Conservation (phyloP, 345 rosid species). For the Populus pruinosa region DNA sequence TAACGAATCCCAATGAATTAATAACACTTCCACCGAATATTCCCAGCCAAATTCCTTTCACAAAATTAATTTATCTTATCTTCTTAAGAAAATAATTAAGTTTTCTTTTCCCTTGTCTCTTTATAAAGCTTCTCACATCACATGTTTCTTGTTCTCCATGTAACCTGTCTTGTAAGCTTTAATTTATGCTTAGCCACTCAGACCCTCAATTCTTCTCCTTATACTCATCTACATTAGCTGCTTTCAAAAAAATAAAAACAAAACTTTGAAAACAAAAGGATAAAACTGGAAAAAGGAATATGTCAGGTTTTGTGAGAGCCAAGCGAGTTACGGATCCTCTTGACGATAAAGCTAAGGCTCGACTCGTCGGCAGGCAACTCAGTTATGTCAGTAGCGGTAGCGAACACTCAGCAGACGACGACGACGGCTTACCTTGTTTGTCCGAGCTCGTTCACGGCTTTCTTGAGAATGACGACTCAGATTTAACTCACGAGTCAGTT, state of each 20-base stretch:
- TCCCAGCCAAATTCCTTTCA: slow-evolving; percentile 24
- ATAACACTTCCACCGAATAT: slow-evolving; percentile 29
- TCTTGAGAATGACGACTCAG: slow-evolving; percentile 46
- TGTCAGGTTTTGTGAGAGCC: slow-evolving; percentile 35
- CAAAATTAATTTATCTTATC: not conserved
- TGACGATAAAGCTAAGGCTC: slow-evolving; percentile 57
- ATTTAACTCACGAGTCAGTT: not conserved
- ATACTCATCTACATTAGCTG: not conserved
- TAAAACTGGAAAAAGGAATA: not conserved
- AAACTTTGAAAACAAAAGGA: not conserved
- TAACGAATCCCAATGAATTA: not conserved
- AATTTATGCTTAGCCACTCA: not conserved
- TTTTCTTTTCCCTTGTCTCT: not conserved
- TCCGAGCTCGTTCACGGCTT: slow-evolving; percentile 76
- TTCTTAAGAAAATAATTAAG: not conserved
- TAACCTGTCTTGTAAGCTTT: not conserved
- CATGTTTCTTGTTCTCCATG: not conserved
- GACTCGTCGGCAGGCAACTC: slow-evolving; percentile 40
- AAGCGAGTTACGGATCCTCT: slow-evolving; percentile 64
- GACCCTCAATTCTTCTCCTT: not conserved
- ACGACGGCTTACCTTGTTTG: slow-evolving; percentile 59
- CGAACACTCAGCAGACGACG: slow-evolving; percentile 60
- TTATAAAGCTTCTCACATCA: not conserved
- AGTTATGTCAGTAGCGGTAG: slow-evolving; percentile 69
- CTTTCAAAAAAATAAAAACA: not conserved